Evolutionary conservation across 805 yeast species (phyloP), one percentile per base, ranked within the genome.

Genomic region (Metschnikowia borealis): DNA sequence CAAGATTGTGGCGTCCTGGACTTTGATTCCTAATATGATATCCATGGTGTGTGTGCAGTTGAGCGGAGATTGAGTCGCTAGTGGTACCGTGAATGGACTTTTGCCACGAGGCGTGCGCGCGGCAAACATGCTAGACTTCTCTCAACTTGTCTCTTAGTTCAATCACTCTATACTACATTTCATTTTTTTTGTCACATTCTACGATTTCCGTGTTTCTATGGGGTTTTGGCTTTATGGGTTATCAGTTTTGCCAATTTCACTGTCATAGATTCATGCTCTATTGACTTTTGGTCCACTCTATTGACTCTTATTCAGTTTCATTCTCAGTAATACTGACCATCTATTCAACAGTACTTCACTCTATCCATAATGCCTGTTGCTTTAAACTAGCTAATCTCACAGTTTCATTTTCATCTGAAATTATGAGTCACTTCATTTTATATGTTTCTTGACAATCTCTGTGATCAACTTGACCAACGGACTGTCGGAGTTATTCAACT

Each of bases 1-100:
- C 50, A 92, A 70, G 53, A 94, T 78, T 41, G 92, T 96, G 54
- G 83, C 79, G 62, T 89, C 95, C 61, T 82, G 74, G 33, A 90
- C 86, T 62, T 80, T 85, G 60, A 92, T 85, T 51, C 98, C 98
- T 60, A 92, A 75, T 49, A 92, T 74, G 62, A 92, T 84, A 75
- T 92, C 99, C 98, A 94, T 94, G 15, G 50, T 58, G 50, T 32
- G 23, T 20, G 38, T 31, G 43, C n/a, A 21, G 38, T 17, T 32
- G 29, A 23, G 29, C 29, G 13, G 29, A 26, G 4, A 10, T 10
- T 33, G 42, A 11, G 38, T 33, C 20, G 48, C 36, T 45, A 43
- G 23, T 37, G 21, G 29, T 35, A 15, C 31, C 20, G 33, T 29
- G 17, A 38, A 40, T 4, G 36, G 34, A 13, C 26, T 39, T 53